phyloP scores from a whole-genome alignment of 2,329 filamentous ascomycete species.

The Aspergillus sp. region DNA sequence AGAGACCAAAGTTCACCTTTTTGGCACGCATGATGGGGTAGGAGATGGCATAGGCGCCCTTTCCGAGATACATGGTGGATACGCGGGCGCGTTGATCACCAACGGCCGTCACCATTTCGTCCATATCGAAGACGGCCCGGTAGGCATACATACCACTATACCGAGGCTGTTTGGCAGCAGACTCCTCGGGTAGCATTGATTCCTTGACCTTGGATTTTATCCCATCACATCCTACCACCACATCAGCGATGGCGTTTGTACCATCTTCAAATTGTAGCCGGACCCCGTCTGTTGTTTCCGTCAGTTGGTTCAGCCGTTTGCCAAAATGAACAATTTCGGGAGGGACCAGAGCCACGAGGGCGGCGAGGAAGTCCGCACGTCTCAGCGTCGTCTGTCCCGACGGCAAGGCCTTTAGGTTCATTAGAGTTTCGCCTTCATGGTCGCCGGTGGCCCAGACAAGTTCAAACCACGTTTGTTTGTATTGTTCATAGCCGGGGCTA shows the following conservation, averaged over 20 bases:
- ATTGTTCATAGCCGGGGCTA: conserved; percentile 33
- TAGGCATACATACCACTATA: conserved; percentile 41
- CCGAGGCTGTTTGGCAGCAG: conserved; percentile 16
- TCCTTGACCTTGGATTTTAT: conserved; percentile 35
- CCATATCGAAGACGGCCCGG: conserved; percentile 39
- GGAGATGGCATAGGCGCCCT: conserved; percentile 34
- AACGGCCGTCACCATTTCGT: conserved; percentile 33
- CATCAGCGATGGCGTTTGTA: conserved; percentile 28
- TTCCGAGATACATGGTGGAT: conserved; percentile 34
- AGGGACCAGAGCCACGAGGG: conserved; percentile 35
- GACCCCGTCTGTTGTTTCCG: conserved; percentile 19
- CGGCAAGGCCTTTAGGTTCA: conserved; percentile 34
- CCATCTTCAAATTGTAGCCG: conserved; percentile 37
- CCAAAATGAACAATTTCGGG: conserved; percentile 34
- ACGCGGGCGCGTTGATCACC: conserved; percentile 35
- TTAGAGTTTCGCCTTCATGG: conserved; percentile 25
- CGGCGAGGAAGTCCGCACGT: conserved; percentile 38
- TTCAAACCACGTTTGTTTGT: conserved; percentile 37
- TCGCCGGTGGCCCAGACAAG: conserved; percentile 20
- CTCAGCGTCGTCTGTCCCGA: conserved; percentile 37
- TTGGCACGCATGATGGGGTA: conserved; percentile 38
- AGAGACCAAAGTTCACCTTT: conserved; percentile 38
- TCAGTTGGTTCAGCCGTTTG: conserved; percentile 32
- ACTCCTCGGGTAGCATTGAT: conserved; percentile 26
- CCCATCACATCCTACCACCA: conserved; percentile 42